These are phyloP conservation scores for Melampsora larici-populina DNA, from an alignment of 1,284 basidiomycete genomes.

Conservation along the genomic window DNA sequence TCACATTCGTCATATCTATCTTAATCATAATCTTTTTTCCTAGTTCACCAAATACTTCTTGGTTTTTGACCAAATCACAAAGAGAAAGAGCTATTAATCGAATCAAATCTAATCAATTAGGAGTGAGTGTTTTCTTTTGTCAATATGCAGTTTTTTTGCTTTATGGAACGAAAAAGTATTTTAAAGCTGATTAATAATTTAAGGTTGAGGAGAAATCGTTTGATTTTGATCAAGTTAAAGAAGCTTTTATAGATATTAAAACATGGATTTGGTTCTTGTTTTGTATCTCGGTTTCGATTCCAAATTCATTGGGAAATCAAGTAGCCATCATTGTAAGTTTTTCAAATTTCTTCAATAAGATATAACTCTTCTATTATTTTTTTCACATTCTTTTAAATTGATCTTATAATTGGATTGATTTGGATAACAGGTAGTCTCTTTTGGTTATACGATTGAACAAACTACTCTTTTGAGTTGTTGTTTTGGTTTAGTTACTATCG, in stretches of 20 bases:
- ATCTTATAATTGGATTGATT: not conserved
- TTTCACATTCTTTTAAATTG: no score
- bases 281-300: not conserved
- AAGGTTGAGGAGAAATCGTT: conserved; percentile 4
- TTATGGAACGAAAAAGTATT: not conserved
- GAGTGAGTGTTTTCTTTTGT: conserved; percentile 5
- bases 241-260: conserved; percentile 4
- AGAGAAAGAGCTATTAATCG: conserved; percentile 65
- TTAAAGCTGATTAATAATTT: not conserved
- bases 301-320: conserved; percentile 2
- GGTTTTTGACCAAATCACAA: conserved; percentile 65
- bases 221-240: not conserved
- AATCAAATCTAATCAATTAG: conserved; percentile 60
- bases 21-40: not conserved
- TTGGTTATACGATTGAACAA: not conserved
- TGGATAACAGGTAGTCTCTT: not conserved
- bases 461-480: conserved; percentile 1
- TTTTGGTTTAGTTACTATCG: not conserved
- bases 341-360: not conserved
- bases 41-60: conserved; percentile 61
- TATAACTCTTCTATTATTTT: no score
- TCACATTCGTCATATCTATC: not conserved
- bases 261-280: conserved; percentile 20
- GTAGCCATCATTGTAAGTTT: not conserved
- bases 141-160: no score